Evolutionary conservation across 129 eudicot genomes (phyloP), one percentile per base, ranked within the genome.

Genomic region (Ambrosia trifida): DNA sequence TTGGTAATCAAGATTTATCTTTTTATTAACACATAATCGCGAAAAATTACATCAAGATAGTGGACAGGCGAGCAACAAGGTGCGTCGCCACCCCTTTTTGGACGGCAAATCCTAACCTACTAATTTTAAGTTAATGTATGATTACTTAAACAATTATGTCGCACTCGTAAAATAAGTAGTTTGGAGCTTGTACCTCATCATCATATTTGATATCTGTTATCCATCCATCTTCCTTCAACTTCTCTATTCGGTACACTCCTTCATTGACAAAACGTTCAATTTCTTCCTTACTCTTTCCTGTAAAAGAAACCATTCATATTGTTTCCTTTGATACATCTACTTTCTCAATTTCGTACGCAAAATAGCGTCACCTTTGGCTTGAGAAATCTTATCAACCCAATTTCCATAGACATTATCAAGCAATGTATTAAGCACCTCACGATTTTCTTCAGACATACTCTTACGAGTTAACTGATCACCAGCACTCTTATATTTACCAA

Each of bases 401-500:
- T 94, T 88, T 50, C 78, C 87, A 65, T 89, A 84, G 11, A 94
- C 84, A 53, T 94, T 94, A 76, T 94, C 97, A 44, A 94, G 87
- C 87, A 94, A 81, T 24, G 93, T 78, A 54, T 90, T 87, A 69
- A 94, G 86, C 94, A 94, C 93, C 80, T 94, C 96, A 53, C 96
- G 91, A 65, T 92, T 86, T 69, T 84, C 95, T 65, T 85, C 85
- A 17, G 96, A 92, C 44, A 92, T 85, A 78, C 62, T 85, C 74
- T 89, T 89, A 65, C 91, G 98, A 5, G 79, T 66, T 64, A 92
- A 86, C 67, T 76, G 95, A 74, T 92, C 98, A 68, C 98, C 98
- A 43, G 85, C 88, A 78, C 98, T 92, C 78, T 92, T 92, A 76
- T 92, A 92, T 83, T 92, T 92, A 74, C 96, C 98, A 66, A 92